Percentiles rank a stretch among this genome's conserved stretches.
phyloP scores from a whole-genome alignment of 164 flowering plant species.

The Cinnamomum micranthum region DNA sequence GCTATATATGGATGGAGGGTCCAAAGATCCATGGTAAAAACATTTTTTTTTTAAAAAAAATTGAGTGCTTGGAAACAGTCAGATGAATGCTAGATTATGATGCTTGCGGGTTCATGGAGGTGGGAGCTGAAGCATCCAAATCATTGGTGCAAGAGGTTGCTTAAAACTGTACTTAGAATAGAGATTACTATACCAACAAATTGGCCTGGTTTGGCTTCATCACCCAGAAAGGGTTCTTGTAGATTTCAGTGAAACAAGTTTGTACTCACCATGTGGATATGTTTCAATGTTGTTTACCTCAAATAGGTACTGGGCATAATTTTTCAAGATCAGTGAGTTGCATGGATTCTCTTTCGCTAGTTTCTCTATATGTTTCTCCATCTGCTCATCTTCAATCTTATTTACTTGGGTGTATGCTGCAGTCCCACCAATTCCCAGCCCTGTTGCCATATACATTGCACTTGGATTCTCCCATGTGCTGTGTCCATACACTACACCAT shows the following conservation, averaged over 20 bases:
- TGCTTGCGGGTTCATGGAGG: too few relatives aligned
- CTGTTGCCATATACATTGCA: slow-evolving; percentile 10
- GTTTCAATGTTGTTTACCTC: slow-evolving; percentile 23
- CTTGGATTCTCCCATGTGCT: background rate
- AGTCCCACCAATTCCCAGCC: slow-evolving; percentile 8
- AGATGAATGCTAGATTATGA: too few relatives aligned
- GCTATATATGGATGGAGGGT: too few relatives aligned
- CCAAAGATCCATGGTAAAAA: too few relatives aligned
- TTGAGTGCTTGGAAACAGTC: too few relatives aligned
- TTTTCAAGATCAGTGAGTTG: slow-evolving; percentile 51
- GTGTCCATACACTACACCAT: background rate
- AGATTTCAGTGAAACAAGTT: too few relatives aligned
- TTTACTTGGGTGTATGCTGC: background rate
- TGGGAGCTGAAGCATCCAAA: too few relatives aligned
- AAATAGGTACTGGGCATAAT: slow-evolving; percentile 64
- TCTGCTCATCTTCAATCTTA: background rate
- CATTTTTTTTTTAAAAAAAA: too few relatives aligned
- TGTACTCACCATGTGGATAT: too few relatives aligned
- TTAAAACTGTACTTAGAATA: background rate
- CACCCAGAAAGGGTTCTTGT: background rate
- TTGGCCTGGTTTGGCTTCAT: too few relatives aligned
- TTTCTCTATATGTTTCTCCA: slow-evolving; percentile 34
- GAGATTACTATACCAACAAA: background rate
- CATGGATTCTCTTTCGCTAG: slow-evolving; percentile 53
- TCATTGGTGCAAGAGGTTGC: too few relatives aligned